Conservation (phyloP, 2,329 filamentous ascomycete species). For the Cordyceps tenuipes region DNA sequence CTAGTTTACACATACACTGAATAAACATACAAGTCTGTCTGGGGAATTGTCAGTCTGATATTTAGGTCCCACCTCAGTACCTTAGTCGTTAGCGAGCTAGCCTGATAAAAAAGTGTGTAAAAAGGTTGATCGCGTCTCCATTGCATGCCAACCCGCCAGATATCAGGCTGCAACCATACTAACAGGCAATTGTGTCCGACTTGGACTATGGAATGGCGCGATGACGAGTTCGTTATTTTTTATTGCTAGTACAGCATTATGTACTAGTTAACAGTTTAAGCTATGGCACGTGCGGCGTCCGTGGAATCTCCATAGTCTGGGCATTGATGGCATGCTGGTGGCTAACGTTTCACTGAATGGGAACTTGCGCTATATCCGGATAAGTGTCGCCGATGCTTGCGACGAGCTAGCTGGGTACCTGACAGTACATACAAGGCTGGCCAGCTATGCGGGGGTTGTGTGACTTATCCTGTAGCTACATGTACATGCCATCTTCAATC, state of each 20-base stretch:
- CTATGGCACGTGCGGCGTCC: not conserved
- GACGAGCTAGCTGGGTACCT: not conserved
- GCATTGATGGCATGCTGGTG: too few relatives aligned
- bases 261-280: too few relatives aligned
- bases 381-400: not conserved
- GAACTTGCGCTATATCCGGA: constrained; percentile 5
- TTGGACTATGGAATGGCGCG: not conserved
- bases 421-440: not conserved
- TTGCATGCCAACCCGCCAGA: not conserved
- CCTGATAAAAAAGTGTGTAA: not conserved
- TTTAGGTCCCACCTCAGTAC: not conserved
- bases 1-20: too few relatives aligned
- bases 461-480: not conserved
- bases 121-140: too few relatives aligned
- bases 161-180: not conserved
- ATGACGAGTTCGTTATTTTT: not conserved
- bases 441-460: not conserved
- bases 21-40: not conserved
- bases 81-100: not conserved
- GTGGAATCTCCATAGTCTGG: not conserved
- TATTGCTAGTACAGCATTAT: too few relatives aligned
- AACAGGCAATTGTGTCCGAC: too few relatives aligned
- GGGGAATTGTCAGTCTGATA: not conserved
- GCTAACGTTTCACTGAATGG: not conserved
- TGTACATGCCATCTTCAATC: not conserved